Evolutionary conservation across 2,329 filamentous ascomycete species (phyloP).

Genomic region (Alternaria triticina): DNA sequence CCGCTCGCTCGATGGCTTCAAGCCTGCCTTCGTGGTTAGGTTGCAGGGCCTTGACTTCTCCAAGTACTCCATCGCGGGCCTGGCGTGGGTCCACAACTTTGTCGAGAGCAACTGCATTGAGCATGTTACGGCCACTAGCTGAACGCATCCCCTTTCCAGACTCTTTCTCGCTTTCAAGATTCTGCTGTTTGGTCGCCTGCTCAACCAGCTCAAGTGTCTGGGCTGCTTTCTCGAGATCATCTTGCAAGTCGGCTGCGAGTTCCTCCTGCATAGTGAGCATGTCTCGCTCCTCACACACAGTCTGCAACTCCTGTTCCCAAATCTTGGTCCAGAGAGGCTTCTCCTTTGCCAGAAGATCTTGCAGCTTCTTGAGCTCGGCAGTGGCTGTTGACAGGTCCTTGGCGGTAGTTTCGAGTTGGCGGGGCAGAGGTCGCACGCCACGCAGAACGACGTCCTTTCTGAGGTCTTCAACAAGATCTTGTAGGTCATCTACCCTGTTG

Average conservation of each 20-base stretch:
- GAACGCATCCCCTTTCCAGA: slow-evolving; percentile 52
- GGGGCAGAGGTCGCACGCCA: slow-evolving; percentile 86
- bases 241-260: slow-evolving; percentile 86
- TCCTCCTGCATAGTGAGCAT: slow-evolving; percentile 97
- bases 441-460: slow-evolving; percentile 95
- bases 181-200: slow-evolving; percentile 97
- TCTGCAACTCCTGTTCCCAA: slow-evolving; percentile 96
- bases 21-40: slow-evolving; percentile 93
- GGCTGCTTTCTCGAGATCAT: slow-evolving; percentile 92
- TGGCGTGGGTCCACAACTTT: slow-evolving; percentile 71
- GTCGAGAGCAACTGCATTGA: slow-evolving; percentile 50
- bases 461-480: slow-evolving; percentile 94
- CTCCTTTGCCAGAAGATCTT: slow-evolving; percentile 88
- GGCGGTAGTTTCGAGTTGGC: slow-evolving; percentile 86
- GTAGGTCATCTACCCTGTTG: slow-evolving; percentile 92
- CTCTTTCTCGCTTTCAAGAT: slow-evolving; percentile 72
- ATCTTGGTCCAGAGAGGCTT: slow-evolving; percentile 99
- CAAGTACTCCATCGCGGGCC: slow-evolving; percentile 89
- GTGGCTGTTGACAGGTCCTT: slow-evolving; percentile 84
- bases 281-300: slow-evolving; percentile 94
- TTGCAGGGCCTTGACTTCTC: slow-evolving; percentile 89
- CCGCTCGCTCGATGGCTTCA: slow-evolving; percentile 96
- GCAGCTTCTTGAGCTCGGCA: slow-evolving; percentile 90
- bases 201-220: slow-evolving; percentile 95
- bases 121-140: slow-evolving; percentile 54